Conservation (phyloP, 257 asterid species). For the Solanum medicagineum region DNA sequence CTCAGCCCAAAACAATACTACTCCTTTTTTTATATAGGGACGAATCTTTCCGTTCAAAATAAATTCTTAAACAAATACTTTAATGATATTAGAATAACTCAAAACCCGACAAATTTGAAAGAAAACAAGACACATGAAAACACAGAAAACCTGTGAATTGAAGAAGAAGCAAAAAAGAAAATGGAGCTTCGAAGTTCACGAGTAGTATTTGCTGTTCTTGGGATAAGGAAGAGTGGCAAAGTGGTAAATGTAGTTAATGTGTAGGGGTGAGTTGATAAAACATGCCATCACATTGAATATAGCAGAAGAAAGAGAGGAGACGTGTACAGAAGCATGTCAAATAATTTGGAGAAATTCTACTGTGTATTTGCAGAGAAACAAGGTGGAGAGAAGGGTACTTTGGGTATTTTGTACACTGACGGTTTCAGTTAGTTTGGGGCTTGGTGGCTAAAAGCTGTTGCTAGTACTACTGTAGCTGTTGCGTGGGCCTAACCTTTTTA, state of each 20-base stretch:
- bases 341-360: constrained; percentile 10
- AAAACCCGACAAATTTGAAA: constrained; percentile 26
- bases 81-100: constrained; percentile 19
- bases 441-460: background rate
- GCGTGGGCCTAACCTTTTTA: background rate
- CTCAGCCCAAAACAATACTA: background rate
- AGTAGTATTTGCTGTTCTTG: constrained; percentile 1
- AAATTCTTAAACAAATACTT: constrained; percentile 2
- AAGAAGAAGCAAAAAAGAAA: constrained; percentile 26
- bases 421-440: constrained; percentile 18
- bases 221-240: constrained; percentile 16
- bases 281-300: constrained; percentile 29
- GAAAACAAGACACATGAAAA: constrained; percentile 13
- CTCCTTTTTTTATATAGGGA: background rate
- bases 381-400: constrained; percentile 11
- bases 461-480: background rate
- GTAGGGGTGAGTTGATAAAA: constrained; percentile 13
- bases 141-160: constrained; percentile 55
- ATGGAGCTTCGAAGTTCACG: constrained; percentile 26
- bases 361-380: background rate
- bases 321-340: background rate
- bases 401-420: constrained; percentile 15
- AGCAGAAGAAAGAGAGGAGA: background rate
- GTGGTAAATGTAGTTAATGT: constrained; percentile 49
- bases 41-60: background rate